Base-by-base conservation (phyloP, 306 rosid species). In the Rosa lucieae region DNA sequence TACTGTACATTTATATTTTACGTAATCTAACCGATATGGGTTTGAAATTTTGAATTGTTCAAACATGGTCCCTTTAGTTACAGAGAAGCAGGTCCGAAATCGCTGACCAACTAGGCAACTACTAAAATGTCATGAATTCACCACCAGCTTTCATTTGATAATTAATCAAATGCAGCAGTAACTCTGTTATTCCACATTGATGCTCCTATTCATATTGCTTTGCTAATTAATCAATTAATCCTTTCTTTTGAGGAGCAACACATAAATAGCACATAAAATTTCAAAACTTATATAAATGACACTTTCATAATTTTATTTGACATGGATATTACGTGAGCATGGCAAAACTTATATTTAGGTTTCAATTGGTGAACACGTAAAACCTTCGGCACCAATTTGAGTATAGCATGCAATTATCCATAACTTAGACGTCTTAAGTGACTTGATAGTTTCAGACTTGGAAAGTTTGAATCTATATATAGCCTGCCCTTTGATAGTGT, bases 1-100 rank as follows among this genome's bases (percentile, higher is more conserved):
- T 6, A 55, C 26, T 20, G 3, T 20, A 29, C 32, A 49, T 3
- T 1, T 51, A 17, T n/a, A 20, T 18, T 20, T 18, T 20, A 7
- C 62, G 26, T 55, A 55, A 55, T 55, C 10, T 20, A 20, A 20
- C n/a, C 26, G 10, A 55, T 55, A 26, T 46, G 43, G 29, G 76
- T 10, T 72, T 52, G 62, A 72, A 51, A 18, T 72, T 65, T 52
- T 72, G 62, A 72, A 51, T 35, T 72, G 76, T 52, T 72, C 46
- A 65, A 32, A 35, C 70, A 65, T 65, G 44, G 43, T 65, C 70
- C n/a, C 35, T 35, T 14, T 6, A 20, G 2, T 6, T 6, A 18
- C 61, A 66, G 39, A 14, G 35, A 29, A 47, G 49, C 2, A 48
- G 75, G 44, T 46, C 75, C 29, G 40, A 62, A 62, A 62, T 62